Base-by-base conservation (phyloP, 768 basidiomycete genomes). In the Hygrocybe coccinea region DNA sequence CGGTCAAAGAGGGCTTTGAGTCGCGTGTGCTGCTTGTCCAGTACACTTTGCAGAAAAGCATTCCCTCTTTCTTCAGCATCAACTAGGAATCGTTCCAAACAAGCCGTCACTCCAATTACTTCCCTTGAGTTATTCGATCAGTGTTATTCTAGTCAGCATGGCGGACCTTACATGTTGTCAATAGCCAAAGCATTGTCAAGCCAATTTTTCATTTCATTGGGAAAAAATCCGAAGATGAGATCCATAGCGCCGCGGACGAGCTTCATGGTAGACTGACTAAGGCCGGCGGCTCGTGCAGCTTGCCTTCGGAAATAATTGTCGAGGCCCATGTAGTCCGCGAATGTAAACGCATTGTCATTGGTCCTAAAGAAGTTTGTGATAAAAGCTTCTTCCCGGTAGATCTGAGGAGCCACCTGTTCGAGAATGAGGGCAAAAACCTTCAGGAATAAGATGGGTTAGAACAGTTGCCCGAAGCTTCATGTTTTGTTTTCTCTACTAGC, bases 291-390 rank as follows among this genome's bases (percentile, higher is more conserved):
- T 24, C 90, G 78, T 5, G 86, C 77, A n/a, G 95, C 95, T 66
- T 97, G 91, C 47, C 95, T 76, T 22, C 91, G 80, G 75, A 97
- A 97, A 70, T 97, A 98, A 57, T 84, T 91, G 66, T 98, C 95
- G 56, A 98, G 74, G 44, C 85, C 84, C 83, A 92, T 91, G 62
- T 95, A 93, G 71, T 97, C 95, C 12, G 95, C 95, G 69, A 93
- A 98, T 1, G 95, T 97, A 12, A 93, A 78, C 15, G 84, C 84
- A 19, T 84, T 81, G 58, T 95, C 89, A 59, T 92, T 91, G 66
- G 97, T 88, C 65, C 94, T 93, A 47, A 98, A 74, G 70, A 97
- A 97, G 63, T 94, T 89, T 8, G 86, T 81, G 58, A 97, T 84
- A 70, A 97, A 97, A 33, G 86, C 85, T 62, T 88, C 85, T 71